Conservation (phyloP, 257 asterid genomes). For the Ilex asprella region DNA sequence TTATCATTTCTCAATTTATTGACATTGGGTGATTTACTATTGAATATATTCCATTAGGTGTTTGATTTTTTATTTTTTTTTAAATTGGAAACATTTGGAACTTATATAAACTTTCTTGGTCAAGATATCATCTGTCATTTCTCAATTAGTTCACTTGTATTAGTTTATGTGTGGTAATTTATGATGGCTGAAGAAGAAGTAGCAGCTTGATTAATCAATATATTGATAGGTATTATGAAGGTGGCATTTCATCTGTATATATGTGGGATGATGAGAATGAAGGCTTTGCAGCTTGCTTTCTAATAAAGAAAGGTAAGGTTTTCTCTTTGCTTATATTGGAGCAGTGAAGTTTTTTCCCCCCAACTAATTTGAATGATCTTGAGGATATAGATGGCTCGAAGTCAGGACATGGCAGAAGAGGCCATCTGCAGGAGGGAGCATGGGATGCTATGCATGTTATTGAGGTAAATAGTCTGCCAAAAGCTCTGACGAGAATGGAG, state of each 20-base stretch:
- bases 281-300: slow-evolving; percentile 87
- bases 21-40: too few relatives aligned
- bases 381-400: slow-evolving; percentile 72
- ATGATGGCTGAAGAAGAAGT: slow-evolving; percentile 8
- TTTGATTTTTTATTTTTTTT: too few relatives aligned
- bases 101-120: too few relatives aligned
- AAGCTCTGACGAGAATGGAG: neutral
- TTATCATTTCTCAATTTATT: too few relatives aligned
- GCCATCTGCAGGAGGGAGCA: slow-evolving; percentile 87
- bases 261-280: slow-evolving; percentile 88
- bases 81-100: too few relatives aligned
- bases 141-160: too few relatives aligned
- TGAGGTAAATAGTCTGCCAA: slow-evolving; percentile 42
- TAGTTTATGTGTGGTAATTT: too few relatives aligned
- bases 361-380: slow-evolving; percentile 17
- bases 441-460: slow-evolving; percentile 99
- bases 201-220: slow-evolving; percentile 40
- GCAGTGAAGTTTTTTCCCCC: slow-evolving; percentile 5
- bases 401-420: slow-evolving; percentile 82
- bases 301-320: slow-evolving; percentile 75
- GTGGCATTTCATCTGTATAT: slow-evolving; percentile 92
- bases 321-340: neutral
- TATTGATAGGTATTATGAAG: slow-evolving; percentile 89
- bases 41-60: too few relatives aligned
- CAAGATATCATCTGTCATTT: too few relatives aligned